phyloP scores from a whole-genome alignment of 768 basidiomycete species.

The Ephemerocybe angulata region DNA sequence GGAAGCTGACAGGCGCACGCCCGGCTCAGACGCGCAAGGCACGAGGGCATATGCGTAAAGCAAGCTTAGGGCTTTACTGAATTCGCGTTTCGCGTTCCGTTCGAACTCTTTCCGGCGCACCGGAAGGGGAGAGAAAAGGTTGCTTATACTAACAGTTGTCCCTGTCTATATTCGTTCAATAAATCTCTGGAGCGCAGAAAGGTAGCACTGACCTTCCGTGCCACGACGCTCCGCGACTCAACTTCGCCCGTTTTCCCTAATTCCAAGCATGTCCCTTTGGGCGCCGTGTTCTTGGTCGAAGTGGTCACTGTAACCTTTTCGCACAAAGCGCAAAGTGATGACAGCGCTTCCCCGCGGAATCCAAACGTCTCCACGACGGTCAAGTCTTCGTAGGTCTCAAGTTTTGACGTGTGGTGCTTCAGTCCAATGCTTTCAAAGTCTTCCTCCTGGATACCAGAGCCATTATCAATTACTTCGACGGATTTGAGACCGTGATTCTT shows the following conservation, averaged over 20 bases:
- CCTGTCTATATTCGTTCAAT: slow-evolving; percentile 57
- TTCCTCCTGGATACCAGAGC: slow-evolving; percentile 72
- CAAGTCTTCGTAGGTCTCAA: slow-evolving; percentile 72
- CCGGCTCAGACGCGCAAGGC: slow-evolving; percentile 71
- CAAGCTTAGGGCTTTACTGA: slow-evolving; percentile 76
- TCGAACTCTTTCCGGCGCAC: slow-evolving; percentile 92
- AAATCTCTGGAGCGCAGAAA: neutral
- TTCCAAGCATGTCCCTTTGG: slow-evolving; percentile 77
- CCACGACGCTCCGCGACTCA: slow-evolving; percentile 55
- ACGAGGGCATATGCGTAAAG: slow-evolving; percentile 88
- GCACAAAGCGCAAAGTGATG: slow-evolving; percentile 84
- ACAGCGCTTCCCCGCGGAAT: slow-evolving; percentile 94
- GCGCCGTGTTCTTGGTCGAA: slow-evolving; percentile 63
- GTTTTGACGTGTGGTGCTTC: slow-evolving; percentile 93
- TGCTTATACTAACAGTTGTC: slow-evolving; percentile 71
- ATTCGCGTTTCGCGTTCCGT: slow-evolving; percentile 85
- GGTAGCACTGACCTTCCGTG: slow-evolving; percentile 62
- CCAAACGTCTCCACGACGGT: slow-evolving; percentile 78
- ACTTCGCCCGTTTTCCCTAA: slow-evolving; percentile 66
- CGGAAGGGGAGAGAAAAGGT: slow-evolving; percentile 77
- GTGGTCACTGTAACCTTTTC: slow-evolving; percentile 71
- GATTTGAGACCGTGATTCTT: slow-evolving; percentile 79
- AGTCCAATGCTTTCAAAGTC: slow-evolving; percentile 84
- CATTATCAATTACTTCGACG: slow-evolving; percentile 92
- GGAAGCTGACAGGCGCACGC: slow-evolving; percentile 69